These are phyloP conservation scores for Canavalia gladiata DNA, from an alignment of 306 rosid species.

Conservation along the genomic window DNA sequence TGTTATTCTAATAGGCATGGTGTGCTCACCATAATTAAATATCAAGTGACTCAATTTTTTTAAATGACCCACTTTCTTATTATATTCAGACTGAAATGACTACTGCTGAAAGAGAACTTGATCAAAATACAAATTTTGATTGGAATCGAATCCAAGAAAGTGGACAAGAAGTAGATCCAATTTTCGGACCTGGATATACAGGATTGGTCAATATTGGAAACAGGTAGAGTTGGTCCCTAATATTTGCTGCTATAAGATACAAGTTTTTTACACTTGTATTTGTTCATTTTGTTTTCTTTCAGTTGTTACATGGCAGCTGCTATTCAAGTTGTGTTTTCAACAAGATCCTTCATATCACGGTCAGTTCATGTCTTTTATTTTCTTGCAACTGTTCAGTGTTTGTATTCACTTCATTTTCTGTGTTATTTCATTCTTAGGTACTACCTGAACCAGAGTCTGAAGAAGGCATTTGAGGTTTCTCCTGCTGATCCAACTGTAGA, in stretches of 20 bases:
- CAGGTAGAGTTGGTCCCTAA: constrained; percentile 61
- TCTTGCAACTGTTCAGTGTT: not conserved
- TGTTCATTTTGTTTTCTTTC: constrained; percentile 59
- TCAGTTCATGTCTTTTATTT: constrained; percentile 47
- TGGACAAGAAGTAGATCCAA: constrained; percentile 87
- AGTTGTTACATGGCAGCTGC: constrained; percentile 98
- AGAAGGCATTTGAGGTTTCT: constrained; percentile 72
- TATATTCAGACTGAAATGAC: constrained; percentile 94
- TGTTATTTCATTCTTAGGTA: constrained; percentile 59
- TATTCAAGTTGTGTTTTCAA: constrained; percentile 90
- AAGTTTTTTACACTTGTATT: constrained; percentile 10
- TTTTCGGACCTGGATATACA: constrained; percentile 95
- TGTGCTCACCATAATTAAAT: constrained; percentile 6
- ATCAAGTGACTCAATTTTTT: not conserved
- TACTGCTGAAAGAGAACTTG: constrained; percentile 99
- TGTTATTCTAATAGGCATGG: constrained; percentile 5
- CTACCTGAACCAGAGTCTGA: constrained; percentile 61
- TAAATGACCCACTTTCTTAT: constrained; percentile 29
- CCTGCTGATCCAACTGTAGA: constrained; percentile 98
- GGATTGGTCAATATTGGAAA: constrained; percentile 97
- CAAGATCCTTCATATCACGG: constrained; percentile 74
- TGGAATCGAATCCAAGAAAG: constrained; percentile 99
- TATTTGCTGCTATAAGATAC: constrained; percentile 33
- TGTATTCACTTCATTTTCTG: constrained; percentile 39
- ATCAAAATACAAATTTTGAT: constrained; percentile 93